Percentiles rank a stretch among this genome's conserved stretches.
Evolutionary conservation across 2,329 filamentous ascomycete genomes (phyloP).

Genomic region (Pyricularia grisea): DNA sequence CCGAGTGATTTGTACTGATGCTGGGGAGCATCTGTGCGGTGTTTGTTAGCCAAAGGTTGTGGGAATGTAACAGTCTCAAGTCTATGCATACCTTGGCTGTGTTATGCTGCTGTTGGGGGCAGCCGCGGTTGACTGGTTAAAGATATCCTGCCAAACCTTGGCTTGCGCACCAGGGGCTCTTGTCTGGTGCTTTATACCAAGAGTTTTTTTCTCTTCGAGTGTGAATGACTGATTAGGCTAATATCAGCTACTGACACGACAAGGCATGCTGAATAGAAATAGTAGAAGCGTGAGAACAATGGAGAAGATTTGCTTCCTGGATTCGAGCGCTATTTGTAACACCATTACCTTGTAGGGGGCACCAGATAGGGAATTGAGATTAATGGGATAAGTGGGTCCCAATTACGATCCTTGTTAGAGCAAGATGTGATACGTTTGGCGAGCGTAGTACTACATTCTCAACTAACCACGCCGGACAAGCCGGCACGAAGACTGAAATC

Average conservation of each 20-base stretch:
- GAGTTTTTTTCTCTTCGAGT: conserved; percentile 39
- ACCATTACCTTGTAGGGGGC: no score
- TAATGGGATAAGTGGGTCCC: not conserved
- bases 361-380: not conserved
- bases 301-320: not conserved
- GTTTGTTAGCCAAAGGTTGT: not conserved
- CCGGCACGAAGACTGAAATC: no score
- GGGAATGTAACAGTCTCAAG: not conserved
- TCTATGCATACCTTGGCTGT: not conserved
- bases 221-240: not conserved
- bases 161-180: conserved; percentile 46
- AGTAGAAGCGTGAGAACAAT: not conserved
- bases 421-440: not conserved
- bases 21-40: not conserved
- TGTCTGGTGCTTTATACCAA: conserved; percentile 59
- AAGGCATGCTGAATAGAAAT: not conserved
- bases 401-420: not conserved
- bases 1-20: not conserved
- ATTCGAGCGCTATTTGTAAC: not conserved
- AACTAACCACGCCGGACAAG: no score
- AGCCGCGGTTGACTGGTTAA: not conserved
- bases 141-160: conserved; percentile 44
- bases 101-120: not conserved
- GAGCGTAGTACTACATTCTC: no score
- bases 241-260: not conserved